These are phyloP conservation scores for Clonostachys chloroleuca DNA, from an alignment of 2,329 filamentous ascomycete species.

Conservation along the genomic window DNA sequence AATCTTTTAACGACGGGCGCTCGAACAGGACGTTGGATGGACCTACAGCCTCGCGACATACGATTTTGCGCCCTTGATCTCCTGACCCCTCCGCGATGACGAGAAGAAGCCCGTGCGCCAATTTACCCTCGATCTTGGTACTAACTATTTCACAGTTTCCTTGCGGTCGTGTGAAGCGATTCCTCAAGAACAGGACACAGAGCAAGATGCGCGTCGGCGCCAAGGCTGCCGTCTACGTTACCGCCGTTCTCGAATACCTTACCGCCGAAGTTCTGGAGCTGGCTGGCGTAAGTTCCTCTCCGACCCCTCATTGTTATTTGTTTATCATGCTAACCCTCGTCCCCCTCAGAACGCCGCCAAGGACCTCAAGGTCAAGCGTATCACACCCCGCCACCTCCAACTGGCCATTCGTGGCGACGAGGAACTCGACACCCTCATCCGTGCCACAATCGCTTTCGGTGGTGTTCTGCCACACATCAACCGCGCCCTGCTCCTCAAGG, in stretches of 20 bases:
- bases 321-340: not conserved
- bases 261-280: slow-evolving; percentile 97
- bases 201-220: slow-evolving; percentile 99
- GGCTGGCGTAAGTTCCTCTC: slow-evolving; percentile 65
- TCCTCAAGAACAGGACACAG: slow-evolving; percentile 98
- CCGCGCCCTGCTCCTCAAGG: slow-evolving; percentile 90
- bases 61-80: too few relatives aligned
- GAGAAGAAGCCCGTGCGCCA: not conserved
- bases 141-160: slow-evolving; percentile 66
- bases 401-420: slow-evolving; percentile 98
- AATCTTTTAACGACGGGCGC: not conserved
- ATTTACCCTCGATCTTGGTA: not conserved
- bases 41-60: too few relatives aligned
- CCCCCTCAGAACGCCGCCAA: slow-evolving; percentile 79
- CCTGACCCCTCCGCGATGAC: not conserved
- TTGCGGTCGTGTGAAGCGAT: slow-evolving; percentile 99
- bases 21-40: too few relatives aligned
- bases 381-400: slow-evolving; percentile 95
- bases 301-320: not conserved
- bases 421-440: slow-evolving; percentile 95
- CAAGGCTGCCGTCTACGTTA: slow-evolving; percentile 97
- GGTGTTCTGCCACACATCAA: slow-evolving; percentile 99
- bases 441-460: slow-evolving; percentile 96
- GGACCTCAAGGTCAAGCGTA: slow-evolving; percentile 99
- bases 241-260: slow-evolving; percentile 95